phyloP scores from a whole-genome alignment of 1,139 yeast genomes.

The Debaryomycetaceae sp. region DNA sequence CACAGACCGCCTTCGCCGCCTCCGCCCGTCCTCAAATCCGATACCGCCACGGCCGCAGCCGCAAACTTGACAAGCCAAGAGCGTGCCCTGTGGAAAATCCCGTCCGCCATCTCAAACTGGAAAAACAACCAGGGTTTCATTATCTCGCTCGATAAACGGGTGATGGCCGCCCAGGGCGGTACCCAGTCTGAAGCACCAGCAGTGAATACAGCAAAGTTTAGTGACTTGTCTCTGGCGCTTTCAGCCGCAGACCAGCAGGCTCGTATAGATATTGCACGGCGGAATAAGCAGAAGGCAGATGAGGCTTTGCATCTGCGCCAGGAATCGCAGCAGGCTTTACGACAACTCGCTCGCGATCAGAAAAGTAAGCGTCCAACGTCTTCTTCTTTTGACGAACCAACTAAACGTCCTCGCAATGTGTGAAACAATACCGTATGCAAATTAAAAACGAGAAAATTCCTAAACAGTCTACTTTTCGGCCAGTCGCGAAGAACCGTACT shows the following conservation, averaged over 20 bases:
- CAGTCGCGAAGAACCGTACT: constrained; percentile 4
- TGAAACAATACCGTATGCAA: too few species aligned
- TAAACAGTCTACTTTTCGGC: neutral
- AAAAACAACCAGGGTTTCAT: constrained; percentile 89
- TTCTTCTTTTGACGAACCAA: too few species aligned
- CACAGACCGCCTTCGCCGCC: constrained; percentile 57
- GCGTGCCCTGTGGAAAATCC: constrained; percentile 75
- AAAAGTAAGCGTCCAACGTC: constrained; percentile 1
- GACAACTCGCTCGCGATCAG: neutral
- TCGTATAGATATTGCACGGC: constrained; percentile 51
- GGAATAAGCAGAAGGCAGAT: constrained; percentile 48
- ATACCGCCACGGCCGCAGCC: constrained; percentile 8
- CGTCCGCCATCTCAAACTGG: constrained; percentile 93
- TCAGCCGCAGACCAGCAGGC: constrained; percentile 68
- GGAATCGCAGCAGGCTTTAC: too few species aligned
- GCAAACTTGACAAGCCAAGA: constrained; percentile 61
- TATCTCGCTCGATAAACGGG: constrained; percentile 68
- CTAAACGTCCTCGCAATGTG: too few species aligned
- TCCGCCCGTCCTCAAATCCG: constrained; percentile 33
- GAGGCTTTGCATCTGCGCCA: too few species aligned
- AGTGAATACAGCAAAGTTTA: constrained; percentile 49
- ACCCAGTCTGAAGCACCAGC: constrained; percentile 13
- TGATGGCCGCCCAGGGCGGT: constrained; percentile 46
- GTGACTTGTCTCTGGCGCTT: constrained; percentile 59
- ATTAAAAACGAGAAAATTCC: too few species aligned